Percentiles rank a stretch among this genome's conserved stretches.
These are phyloP conservation scores for Penstemon newberryi DNA, from an alignment of 257 asterid genomes.

Conservation along the genomic window DNA sequence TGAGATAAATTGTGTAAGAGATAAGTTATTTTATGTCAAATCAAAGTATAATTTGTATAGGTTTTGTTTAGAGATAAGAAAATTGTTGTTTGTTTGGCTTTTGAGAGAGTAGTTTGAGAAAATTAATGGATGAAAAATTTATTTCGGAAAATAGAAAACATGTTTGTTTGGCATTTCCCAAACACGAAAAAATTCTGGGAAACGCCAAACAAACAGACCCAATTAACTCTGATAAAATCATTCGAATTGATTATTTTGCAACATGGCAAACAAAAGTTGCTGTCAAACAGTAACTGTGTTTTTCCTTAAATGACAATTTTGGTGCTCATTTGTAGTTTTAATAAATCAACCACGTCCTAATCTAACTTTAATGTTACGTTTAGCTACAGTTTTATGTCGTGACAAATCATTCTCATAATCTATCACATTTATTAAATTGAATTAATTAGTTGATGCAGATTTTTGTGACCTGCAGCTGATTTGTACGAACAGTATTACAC, in stretches of 20 bases:
- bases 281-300: slow-evolving; percentile 8
- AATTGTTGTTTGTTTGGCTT: no score
- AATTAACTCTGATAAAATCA: slow-evolving; percentile 2
- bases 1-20: no score
- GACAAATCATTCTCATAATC: slow-evolving; percentile 7
- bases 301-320: slow-evolving; percentile 19
- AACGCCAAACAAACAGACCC: no score
- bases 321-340: background rate
- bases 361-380: background rate
- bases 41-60: no score
- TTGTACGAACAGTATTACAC: background rate
- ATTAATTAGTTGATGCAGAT: background rate
- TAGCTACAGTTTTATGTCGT: background rate
- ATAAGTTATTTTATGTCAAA: no score
- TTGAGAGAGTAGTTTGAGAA: no score
- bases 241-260: slow-evolving; percentile 26
- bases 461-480: background rate
- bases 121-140: no score
- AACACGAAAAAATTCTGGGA: no score
- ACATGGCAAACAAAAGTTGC: slow-evolving; percentile 23
- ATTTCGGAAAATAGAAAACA: no score
- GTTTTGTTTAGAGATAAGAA: no score
- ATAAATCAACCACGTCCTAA: background rate
- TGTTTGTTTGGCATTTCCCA: no score
- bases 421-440: background rate